Evolutionary conservation across 2,329 filamentous ascomycete species (phyloP).

Genomic region (Exserohilum rostratum): DNA sequence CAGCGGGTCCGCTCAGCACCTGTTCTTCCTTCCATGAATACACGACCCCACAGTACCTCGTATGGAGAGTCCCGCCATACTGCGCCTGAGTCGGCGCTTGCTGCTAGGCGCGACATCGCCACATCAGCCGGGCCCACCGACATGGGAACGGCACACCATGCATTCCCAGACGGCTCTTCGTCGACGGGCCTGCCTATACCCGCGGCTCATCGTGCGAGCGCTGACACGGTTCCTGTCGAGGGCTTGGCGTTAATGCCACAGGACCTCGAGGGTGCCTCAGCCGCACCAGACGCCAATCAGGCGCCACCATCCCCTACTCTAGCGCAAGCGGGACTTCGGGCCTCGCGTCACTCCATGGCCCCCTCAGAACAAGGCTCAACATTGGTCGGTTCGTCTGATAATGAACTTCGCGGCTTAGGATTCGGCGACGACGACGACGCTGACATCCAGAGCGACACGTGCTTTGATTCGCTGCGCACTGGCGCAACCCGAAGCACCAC

Average conservation of each 20-base stretch:
- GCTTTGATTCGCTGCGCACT: slow-evolving; percentile 78
- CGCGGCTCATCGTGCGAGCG: slow-evolving; percentile 25
- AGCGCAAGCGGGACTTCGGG: slow-evolving; percentile 48
- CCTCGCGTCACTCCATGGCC: slow-evolving; percentile 61
- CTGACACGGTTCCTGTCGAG: slow-evolving; percentile 23
- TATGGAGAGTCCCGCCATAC: slow-evolving; percentile 49
- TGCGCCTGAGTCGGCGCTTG: slow-evolving; percentile 38
- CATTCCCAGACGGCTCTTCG: slow-evolving; percentile 12
- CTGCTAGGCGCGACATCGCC: slow-evolving; percentile 37
- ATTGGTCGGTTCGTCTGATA: slow-evolving; percentile 69
- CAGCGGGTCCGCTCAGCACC: slow-evolving; percentile 44
- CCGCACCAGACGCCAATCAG: slow-evolving; percentile 41
- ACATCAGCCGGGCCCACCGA: slow-evolving; percentile 32
- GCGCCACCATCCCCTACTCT: slow-evolving; percentile 42
- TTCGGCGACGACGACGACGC: slow-evolving; percentile 77
- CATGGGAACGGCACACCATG: slow-evolving; percentile 18
- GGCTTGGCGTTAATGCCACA: slow-evolving; percentile 41
- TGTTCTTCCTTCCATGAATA: slow-evolving; percentile 47
- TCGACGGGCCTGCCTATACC: slow-evolving; percentile 37
- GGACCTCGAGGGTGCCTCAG: slow-evolving; percentile 38
- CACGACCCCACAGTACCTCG: slow-evolving; percentile 43
- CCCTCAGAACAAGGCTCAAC: slow-evolving; percentile 68
- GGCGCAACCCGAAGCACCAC: slow-evolving; percentile 70
- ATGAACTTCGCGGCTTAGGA: slow-evolving; percentile 67
- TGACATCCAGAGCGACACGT: slow-evolving; percentile 78